A percentile compares a stretch with the other conserved stretches of the same genome.
Evolutionary conservation across 2,329 filamentous ascomycete genomes (phyloP).

Genomic region (Biscogniauxia sp.): DNA sequence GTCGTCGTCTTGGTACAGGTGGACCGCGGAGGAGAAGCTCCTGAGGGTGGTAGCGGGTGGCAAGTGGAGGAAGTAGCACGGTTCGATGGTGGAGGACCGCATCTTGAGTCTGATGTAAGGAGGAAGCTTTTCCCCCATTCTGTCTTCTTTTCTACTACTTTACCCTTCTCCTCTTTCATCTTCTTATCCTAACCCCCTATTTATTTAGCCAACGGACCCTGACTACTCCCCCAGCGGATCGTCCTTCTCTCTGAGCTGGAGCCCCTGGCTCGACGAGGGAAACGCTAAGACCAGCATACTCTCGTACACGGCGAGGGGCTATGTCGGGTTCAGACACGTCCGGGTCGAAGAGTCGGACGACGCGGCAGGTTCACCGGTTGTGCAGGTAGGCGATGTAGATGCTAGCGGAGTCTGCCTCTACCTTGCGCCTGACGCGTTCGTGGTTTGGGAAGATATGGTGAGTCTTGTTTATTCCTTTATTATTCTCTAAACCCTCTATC

Average conservation of each 20-base stretch:
- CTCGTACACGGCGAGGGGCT: slow-evolving; percentile 49
- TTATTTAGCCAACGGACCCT: slow-evolving; percentile 37
- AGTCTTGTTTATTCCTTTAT: slow-evolving; percentile 11
- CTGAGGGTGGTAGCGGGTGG: slow-evolving; percentile 17
- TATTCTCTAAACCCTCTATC: background rate
- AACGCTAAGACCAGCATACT: slow-evolving; percentile 42
- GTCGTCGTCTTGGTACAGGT: slow-evolving; percentile 49
- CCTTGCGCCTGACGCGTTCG: slow-evolving; percentile 51
- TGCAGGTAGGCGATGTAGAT: slow-evolving; percentile 43
- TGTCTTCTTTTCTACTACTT: too few relatives aligned
- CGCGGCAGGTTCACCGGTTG: slow-evolving; percentile 33
- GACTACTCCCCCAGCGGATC: slow-evolving; percentile 49
- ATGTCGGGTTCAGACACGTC: slow-evolving; percentile 55
- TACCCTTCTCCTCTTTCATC: too few relatives aligned
- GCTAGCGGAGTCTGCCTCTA: slow-evolving; percentile 48
- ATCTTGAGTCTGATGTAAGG: slow-evolving; percentile 36
- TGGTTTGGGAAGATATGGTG: slow-evolving; percentile 55
- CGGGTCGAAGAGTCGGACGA: slow-evolving; percentile 39
- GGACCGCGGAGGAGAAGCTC: slow-evolving; percentile 25
- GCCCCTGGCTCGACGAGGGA: slow-evolving; percentile 46
- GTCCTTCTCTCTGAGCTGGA: slow-evolving; percentile 53
- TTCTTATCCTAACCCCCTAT: slow-evolving; percentile 1
- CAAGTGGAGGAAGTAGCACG: slow-evolving; percentile 51
- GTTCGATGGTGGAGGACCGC: slow-evolving; percentile 47
- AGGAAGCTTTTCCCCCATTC: slow-evolving; percentile 11